Evolutionary conservation across 176 grass and related monocot species (phyloP).

Genomic region (sorghum (Sorghum bicolor)): Sorghum_bicolor_NCBIv3 NC_012873.2:4652001-4652500

Average conservation of each 20-base stretch:
- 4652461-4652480: neutral
- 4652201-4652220: constrained; percentile 41
- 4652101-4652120: neutral
- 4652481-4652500: neutral
- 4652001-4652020: constrained; percentile 1
- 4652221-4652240: neutral
- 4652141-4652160: constrained; percentile 25
- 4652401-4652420: neutral
- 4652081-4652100: neutral
- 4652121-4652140: neutral
- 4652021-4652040: constrained; percentile 22
- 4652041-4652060: neutral
- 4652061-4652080: neutral
- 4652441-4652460: too few species aligned
- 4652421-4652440: neutral
- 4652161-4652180: constrained; percentile 36
- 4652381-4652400: neutral
- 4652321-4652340: neutral
- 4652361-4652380: neutral
- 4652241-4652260: neutral
- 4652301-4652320: neutral
- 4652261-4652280: neutral
- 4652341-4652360: neutral
- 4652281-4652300: constrained; percentile 9
- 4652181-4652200: constrained; percentile 36